Percentiles rank a stretch among this genome's conserved stretches.
phyloP scores from a whole-genome alignment of 345 rosid genomes.

The Arabidopsis suecica region DNA sequence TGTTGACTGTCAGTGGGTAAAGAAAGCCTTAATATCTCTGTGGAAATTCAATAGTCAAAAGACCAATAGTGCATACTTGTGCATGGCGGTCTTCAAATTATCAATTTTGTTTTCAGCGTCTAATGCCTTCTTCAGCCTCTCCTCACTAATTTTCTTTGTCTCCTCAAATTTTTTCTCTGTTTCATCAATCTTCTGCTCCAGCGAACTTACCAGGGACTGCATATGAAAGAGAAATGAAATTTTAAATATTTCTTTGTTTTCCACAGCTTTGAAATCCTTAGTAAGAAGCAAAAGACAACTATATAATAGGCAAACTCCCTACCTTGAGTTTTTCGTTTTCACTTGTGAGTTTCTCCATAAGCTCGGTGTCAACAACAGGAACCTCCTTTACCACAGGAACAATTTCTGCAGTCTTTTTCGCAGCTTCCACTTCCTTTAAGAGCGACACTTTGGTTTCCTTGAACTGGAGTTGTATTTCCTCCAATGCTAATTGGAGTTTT shows the following conservation, averaged over 20 bases:
- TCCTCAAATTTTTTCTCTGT: constrained; percentile 83
- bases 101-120: constrained; percentile 85
- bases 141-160: constrained; percentile 82
- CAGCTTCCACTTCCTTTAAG: constrained; percentile 73
- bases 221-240: constrained; percentile 36
- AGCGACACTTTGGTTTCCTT: constrained; percentile 79
- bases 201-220: constrained; percentile 73
- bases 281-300: neutral
- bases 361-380: constrained; percentile 64
- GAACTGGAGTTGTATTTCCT: constrained; percentile 75
- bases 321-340: constrained; percentile 94
- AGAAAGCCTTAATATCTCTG: constrained; percentile 12
- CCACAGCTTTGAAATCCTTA: constrained; percentile 12
- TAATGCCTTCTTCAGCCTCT: constrained; percentile 86
- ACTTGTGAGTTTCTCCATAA: constrained; percentile 70
- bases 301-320: constrained; percentile 29
- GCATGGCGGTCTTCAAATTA: constrained; percentile 86
- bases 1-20: constrained; percentile 18
- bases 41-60: constrained; percentile 14
- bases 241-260: constrained; percentile 26
- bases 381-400: constrained; percentile 80
- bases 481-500: constrained; percentile 77
- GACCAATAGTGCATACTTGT: constrained; percentile 56
- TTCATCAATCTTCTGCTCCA: constrained; percentile 86
- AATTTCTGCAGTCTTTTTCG: constrained; percentile 60